A percentile compares a stretch with the other conserved stretches of the same genome.
phyloP scores from a whole-genome alignment of 805 yeast species.

The Wickerhamiella spandovensis region DNA sequence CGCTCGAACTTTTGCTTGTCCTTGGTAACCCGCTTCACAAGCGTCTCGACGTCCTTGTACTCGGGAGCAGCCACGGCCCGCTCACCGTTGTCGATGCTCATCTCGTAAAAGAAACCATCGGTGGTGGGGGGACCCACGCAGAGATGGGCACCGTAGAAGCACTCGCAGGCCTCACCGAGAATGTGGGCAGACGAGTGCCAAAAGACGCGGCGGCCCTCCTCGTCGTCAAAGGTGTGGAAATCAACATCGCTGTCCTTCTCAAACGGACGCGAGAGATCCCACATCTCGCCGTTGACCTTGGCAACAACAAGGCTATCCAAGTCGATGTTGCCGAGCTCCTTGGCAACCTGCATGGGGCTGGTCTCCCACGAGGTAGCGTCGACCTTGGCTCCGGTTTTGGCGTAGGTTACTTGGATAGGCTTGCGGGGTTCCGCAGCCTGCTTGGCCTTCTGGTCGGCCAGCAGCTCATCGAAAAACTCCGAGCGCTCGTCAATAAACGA shows the following conservation, averaged over 20 bases:
- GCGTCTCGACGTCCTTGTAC: conserved; percentile 70
- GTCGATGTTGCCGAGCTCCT: conserved; percentile 71
- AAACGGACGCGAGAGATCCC: conserved; percentile 93
- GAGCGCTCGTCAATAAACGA: conserved; percentile 69
- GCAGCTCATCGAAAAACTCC: conserved; percentile 64
- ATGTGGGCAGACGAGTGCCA: conserved; percentile 99
- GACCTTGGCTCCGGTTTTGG: conserved; percentile 67
- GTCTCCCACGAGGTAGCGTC: conserved; percentile 83
- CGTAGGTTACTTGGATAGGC: conserved; percentile 61
- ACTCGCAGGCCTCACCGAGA: conserved; percentile 94
- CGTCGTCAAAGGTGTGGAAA: conserved; percentile 78
- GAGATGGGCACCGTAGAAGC: conserved; percentile 88
- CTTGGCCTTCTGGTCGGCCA: conserved; percentile 61
- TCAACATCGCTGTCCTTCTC: conserved; percentile 59
- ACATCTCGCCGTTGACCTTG: conserved; percentile 75
- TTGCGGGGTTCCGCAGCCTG: conserved; percentile 48
- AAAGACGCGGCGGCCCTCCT: conserved; percentile 91
- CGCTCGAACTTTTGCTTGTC: conserved; percentile 94
- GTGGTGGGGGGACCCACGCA: conserved; percentile 94
- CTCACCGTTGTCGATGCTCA: conserved; percentile 69
- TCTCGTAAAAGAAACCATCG: conserved; percentile 96
- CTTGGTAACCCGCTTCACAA: conserved; percentile 80
- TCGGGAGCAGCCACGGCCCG: conserved; percentile 68
- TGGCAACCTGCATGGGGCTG: conserved; percentile 75
- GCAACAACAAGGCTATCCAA: conserved; percentile 83